Percentiles rank a stretch among this genome's conserved stretches.
Conservation (phyloP, 1,284 basidiomycete species). For the Ustilago lituana region DNA sequence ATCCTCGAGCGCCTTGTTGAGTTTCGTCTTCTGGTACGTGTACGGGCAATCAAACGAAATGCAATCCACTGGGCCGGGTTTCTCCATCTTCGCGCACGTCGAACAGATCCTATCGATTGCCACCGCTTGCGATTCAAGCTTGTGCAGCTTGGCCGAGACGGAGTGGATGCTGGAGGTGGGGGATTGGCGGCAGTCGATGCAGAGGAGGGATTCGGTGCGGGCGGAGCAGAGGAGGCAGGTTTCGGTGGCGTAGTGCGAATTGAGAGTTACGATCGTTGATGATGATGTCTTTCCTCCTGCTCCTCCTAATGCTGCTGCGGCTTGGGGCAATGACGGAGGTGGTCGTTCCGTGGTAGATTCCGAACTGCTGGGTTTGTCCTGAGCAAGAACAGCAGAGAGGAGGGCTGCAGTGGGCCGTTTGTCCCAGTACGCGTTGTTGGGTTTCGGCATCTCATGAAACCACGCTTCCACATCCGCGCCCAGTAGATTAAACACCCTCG, state of each 20-base stretch:
- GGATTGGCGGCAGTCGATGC: slow-evolving; percentile 44
- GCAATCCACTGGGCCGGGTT: slow-evolving; percentile 40
- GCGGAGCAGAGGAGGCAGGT: slow-evolving; percentile 78
- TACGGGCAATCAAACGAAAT: slow-evolving; percentile 60
- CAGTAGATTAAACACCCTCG: slow-evolving; percentile 88
- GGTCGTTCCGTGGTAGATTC: not conserved
- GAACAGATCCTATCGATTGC: slow-evolving; percentile 53
- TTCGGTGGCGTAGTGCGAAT: slow-evolving; percentile 79
- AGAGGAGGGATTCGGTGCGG: slow-evolving; percentile 70
- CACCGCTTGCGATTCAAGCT: slow-evolving; percentile 18
- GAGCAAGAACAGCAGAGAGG: slow-evolving; percentile 10
- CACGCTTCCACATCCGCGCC: slow-evolving; percentile 88
- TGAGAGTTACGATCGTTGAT: slow-evolving; percentile 72
- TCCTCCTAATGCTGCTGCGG: not conserved
- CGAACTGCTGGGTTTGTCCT: too few species aligned
- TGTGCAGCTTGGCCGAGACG: slow-evolving; percentile 21
- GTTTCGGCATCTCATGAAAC: slow-evolving; percentile 84
- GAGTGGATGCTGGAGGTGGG: slow-evolving; percentile 30
- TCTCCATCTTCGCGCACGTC: slow-evolving; percentile 41
- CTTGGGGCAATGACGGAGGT: not conserved
- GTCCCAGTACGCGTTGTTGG: slow-evolving; percentile 35
- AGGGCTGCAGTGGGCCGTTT: slow-evolving; percentile 15
- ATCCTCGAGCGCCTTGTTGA: slow-evolving; percentile 23
- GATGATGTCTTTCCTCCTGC: too few species aligned
- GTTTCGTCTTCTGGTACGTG: slow-evolving; percentile 49